A percentile compares a stretch with the other conserved stretches of the same genome.
Evolutionary conservation across 2,329 filamentous ascomycete species (phyloP).

Genomic region (Zymoseptoria tritici): DNA sequence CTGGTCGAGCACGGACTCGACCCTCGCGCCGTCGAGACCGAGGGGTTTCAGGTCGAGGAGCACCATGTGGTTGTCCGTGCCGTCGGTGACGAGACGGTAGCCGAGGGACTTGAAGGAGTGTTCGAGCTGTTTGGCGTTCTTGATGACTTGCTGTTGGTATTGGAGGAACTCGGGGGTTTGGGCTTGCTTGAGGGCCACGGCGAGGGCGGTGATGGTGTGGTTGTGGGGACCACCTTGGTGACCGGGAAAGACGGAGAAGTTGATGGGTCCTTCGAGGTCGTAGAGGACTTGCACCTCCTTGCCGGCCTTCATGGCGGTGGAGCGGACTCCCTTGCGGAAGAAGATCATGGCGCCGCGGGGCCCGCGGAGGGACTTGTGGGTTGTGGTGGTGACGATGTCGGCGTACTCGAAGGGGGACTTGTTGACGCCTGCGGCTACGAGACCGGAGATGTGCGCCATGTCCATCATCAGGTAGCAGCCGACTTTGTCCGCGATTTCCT

Average conservation of each 20-base stretch:
- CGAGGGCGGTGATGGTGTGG: conserved; percentile 96
- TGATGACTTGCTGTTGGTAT: conserved; percentile 87
- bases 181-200: conserved; percentile 92
- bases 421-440: conserved; percentile 88
- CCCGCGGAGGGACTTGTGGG: conserved; percentile 96
- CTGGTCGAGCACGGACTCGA: conserved; percentile 92
- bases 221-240: conserved; percentile 99
- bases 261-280: conserved; percentile 92
- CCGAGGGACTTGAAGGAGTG: conserved; percentile 68
- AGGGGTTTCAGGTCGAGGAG: conserved; percentile 80
- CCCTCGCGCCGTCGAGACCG: conserved; percentile 82
- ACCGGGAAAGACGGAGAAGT: conserved; percentile 97
- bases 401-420: conserved; percentile 87
- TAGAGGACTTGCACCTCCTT: conserved; percentile 69
- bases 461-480: conserved; percentile 93
- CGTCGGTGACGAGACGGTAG: conserved; percentile 90
- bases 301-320: conserved; percentile 80
- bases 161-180: conserved; percentile 81
- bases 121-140: conserved; percentile 89
- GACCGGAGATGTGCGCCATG: conserved; percentile 97
- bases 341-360: conserved; percentile 99
- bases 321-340: conserved; percentile 94
- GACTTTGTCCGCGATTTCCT: conserved; percentile 86
- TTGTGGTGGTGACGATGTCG: conserved; percentile 96
- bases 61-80: conserved; percentile 97